Conservation (phyloP, 83 land plant genomes). For the Isoetes engelmannii region DNA sequence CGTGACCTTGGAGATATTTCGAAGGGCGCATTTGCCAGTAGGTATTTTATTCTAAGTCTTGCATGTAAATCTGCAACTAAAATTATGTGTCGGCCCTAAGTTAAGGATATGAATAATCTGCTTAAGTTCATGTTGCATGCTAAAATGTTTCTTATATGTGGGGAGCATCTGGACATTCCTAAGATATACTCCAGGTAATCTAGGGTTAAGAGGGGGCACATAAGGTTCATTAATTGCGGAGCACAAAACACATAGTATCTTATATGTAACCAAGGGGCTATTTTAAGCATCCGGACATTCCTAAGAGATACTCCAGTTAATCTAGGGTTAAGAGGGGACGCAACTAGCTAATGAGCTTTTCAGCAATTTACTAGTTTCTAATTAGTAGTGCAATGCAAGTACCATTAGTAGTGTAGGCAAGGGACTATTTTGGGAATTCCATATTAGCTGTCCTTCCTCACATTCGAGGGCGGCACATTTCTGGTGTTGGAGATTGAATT, state of each 20-base stretch:
- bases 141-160: not conserved
- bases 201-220: not conserved
- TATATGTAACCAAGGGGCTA: no score
- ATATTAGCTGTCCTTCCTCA: not conserved
- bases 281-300: not conserved
- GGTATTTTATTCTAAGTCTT: not conserved
- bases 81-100: not conserved
- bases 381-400: no score
- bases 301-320: not conserved
- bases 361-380: no score
- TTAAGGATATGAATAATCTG: not conserved
- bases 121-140: not conserved
- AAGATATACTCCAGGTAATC: not conserved
- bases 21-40: slow-evolving; percentile 91
- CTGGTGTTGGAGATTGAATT: no score
- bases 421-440: no score
- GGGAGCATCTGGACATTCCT: not conserved
- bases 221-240: not conserved
- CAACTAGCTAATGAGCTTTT: not conserved
- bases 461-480: not conserved
- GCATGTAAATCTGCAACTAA: not conserved
- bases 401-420: no score
- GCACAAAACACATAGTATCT: no score
- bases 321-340: not conserved
- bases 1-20: slow-evolving; percentile 91